Conservation (phyloP, 176 grass and related monocot genomes). For the Avena insularis region DNA sequence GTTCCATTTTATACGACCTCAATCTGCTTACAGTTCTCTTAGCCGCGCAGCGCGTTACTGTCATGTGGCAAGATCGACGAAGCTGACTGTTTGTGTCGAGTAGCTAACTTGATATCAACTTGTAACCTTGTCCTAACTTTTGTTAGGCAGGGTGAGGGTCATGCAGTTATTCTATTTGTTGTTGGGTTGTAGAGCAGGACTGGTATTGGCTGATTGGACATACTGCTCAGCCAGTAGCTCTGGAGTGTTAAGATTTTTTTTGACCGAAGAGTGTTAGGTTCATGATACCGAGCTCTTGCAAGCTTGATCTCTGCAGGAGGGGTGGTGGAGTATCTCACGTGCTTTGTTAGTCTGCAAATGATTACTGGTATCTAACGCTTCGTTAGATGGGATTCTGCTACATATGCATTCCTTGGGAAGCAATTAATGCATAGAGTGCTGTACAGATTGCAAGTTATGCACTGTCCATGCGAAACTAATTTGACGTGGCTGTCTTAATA, state of each 20-base stretch:
- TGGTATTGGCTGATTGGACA: conserved; percentile 21
- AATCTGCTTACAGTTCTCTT: neutral
- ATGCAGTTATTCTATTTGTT: conserved; percentile 13
- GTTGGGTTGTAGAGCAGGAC: conserved; percentile 19
- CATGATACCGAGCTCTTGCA: conserved; percentile 19
- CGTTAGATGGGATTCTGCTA: conserved; percentile 26
- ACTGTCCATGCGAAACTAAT: conserved; percentile 40
- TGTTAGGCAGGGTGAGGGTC: conserved; percentile 1
- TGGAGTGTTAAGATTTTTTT: neutral
- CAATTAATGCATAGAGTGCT: conserved; percentile 22
- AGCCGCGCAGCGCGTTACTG: neutral
- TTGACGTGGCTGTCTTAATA: conserved; percentile 13
- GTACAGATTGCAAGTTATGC: neutral
- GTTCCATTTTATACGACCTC: neutral
- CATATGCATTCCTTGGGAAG: conserved; percentile 18
- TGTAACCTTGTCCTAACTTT: neutral
- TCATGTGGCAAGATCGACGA: neutral
- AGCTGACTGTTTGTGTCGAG: neutral
- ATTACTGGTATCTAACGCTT: conserved; percentile 29
- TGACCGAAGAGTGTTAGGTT: neutral
- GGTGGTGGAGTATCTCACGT: conserved; percentile 9
- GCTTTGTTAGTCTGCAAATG: conserved; percentile 3
- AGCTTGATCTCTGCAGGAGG: conserved; percentile 30
- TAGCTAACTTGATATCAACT: neutral
- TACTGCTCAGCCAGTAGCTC: conserved; percentile 19